Percentiles rank a stretch among this genome's conserved stretches.
Conservation (phyloP, 2,329 filamentous ascomycete species). For the Paecilomyces sp. region DNA sequence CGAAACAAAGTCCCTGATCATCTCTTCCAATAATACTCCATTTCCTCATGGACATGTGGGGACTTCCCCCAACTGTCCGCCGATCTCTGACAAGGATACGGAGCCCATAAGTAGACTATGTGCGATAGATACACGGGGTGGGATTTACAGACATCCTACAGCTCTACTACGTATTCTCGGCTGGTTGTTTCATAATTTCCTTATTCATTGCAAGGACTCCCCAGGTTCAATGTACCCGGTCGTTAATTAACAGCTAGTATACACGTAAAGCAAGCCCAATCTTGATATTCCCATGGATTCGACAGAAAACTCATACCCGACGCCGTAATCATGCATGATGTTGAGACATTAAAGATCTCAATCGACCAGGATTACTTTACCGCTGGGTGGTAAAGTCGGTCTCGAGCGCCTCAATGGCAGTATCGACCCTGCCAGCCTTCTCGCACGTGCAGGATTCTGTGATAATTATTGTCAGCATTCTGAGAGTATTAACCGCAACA, state of each 20-base stretch:
- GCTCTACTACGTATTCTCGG: not conserved
- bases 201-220: not conserved
- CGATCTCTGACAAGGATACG: not conserved
- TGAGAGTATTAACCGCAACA: not conserved
- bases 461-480: not conserved
- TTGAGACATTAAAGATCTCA: not conserved
- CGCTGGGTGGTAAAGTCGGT: constrained; percentile 75
- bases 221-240: not conserved
- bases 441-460: constrained; percentile 74
- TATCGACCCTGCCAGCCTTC: constrained; percentile 57
- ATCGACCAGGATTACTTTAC: not conserved
- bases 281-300: not conserved
- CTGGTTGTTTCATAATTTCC: not conserved
- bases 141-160: not conserved
- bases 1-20: not conserved
- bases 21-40: not conserved
- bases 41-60: not conserved
- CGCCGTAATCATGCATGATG: not conserved
- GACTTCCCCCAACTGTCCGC: not conserved
- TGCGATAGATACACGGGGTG: too few species aligned
- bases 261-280: not conserved
- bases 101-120: too few species aligned
- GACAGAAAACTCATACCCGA: not conserved
- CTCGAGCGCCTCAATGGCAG: constrained; percentile 57
- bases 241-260: not conserved